Evolutionary conservation across 1,139 yeast genomes (phyloP), one percentile per base, ranked within the genome.

Genomic region (Debaryomyces singareniensis): DNA sequence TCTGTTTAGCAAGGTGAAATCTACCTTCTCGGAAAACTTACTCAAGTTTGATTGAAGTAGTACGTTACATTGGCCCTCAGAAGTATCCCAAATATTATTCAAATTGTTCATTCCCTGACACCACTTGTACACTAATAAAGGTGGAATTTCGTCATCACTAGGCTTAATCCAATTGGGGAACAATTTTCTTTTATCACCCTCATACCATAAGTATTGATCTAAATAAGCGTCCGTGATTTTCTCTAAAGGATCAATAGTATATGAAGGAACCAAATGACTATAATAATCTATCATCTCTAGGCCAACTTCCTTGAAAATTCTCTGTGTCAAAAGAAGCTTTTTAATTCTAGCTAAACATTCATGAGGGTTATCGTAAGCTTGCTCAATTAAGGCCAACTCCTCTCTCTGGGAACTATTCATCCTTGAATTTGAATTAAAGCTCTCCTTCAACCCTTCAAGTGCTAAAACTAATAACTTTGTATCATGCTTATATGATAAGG

Each of bases 161-260:
- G 99, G 98, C 50, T 93, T 91, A 27, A 91, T 69, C 98, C 98
- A 93, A 48, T 81, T 81, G 3, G 99, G 99, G 56, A 93, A 93
- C 24, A 93, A 59, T 13, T 79, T 77, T 34, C 96, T 61, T 45
- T 83, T 80, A 31, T 86, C 96, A 4, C 94, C 91, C 53, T 91
- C 97, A 53, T 83, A 91, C 96, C 97, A 91, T 31, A 93, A 61
- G 45, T 89, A 93, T 47, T 91, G 98, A 50, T 91, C 98, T 28
- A 93, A 60, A 46, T 91, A 93, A 0, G 97, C 96, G 59, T 93
- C 99, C 0, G 96, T 87, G 34, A 93, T 86, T 50, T 89, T 91
- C 51, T 93, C 99, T 29, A 87, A 59, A 0, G 97, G 96, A 49
- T 89, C 97, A 13, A 91, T 71, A 6, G 82, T 71, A 49, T 85